Conservation (phyloP, 495 filamentous ascomycete genomes). For the Xylaria bambusicola region DNA sequence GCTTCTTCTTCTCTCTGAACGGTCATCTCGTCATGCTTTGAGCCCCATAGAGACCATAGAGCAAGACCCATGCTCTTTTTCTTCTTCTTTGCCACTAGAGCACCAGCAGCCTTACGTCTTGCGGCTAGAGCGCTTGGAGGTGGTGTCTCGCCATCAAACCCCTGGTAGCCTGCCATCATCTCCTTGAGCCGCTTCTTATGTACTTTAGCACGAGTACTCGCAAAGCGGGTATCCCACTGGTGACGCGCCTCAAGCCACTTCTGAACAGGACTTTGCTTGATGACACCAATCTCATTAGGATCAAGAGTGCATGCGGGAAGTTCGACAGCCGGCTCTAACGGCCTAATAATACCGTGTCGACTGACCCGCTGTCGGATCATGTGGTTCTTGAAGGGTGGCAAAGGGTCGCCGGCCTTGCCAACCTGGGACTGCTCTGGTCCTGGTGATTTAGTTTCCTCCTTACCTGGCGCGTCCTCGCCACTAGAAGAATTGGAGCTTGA, state of each 20-base stretch:
- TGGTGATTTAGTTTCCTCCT: constrained; percentile 13
- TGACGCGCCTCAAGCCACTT: constrained; percentile 78
- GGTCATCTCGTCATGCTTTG: constrained; percentile 79
- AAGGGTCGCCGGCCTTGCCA: constrained; percentile 78
- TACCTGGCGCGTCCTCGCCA: constrained; percentile 25
- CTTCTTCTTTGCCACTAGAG: constrained; percentile 48
- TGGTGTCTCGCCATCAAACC: constrained; percentile 72
- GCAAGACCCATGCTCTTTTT: constrained; percentile 72
- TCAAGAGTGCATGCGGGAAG: constrained; percentile 64
- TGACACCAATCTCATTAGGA: constrained; percentile 66
- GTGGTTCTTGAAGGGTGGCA: constrained; percentile 75
- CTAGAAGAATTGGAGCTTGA: constrained; percentile 58
- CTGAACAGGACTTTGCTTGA: constrained; percentile 75
- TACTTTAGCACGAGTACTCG: constrained; percentile 63
- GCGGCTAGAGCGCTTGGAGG: constrained; percentile 83
- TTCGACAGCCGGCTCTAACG: constrained; percentile 61
- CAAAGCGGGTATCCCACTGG: constrained; percentile 71
- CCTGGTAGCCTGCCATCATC: constrained; percentile 66
- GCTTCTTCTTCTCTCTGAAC: constrained; percentile 54
- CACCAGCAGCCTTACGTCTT: constrained; percentile 55
- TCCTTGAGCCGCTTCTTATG: constrained; percentile 71
- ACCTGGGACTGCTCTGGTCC: constrained; percentile 45
- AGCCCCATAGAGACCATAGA: constrained; percentile 83
- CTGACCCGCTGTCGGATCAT: constrained; percentile 91
- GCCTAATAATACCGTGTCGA: constrained; percentile 69